Percentiles rank a stretch among this genome's conserved stretches.
Conservation (phyloP, 257 asterid species). For the Jaltomata sinuosa region DNA sequence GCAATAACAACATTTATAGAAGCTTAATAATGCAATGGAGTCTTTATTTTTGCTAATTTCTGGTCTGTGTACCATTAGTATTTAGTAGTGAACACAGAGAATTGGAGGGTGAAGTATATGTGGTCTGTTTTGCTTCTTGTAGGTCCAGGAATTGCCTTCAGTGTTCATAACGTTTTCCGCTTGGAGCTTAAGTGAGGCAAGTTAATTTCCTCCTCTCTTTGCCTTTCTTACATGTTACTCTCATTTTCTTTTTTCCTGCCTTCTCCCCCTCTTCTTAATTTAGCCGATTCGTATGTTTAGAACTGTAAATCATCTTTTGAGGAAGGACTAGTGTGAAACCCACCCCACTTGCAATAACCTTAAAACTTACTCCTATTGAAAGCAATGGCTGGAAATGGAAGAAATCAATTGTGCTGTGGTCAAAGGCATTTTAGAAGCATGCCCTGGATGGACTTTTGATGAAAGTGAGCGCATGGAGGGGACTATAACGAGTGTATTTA, state of each 20-base stretch:
- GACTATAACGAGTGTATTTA: background rate
- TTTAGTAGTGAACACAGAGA: background rate
- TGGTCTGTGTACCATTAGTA: background rate
- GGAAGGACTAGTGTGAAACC: background rate
- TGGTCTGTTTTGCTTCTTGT: background rate
- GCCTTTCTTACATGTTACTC: background rate
- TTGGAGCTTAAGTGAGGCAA: slow-evolving; percentile 88
- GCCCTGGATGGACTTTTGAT: background rate
- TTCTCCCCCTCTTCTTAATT: background rate
- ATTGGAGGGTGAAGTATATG: background rate
- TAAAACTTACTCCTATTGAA: background rate
- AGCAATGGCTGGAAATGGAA: background rate
- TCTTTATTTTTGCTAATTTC: background rate
- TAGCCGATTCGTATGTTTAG: background rate
- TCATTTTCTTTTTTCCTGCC: background rate
- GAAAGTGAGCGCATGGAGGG: background rate
- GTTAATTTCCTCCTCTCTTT: slow-evolving; percentile 1
- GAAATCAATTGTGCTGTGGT: background rate
- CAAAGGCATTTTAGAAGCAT: background rate
- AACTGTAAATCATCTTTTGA: background rate
- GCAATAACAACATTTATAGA: background rate
- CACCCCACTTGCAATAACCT: background rate
- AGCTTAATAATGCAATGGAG: background rate
- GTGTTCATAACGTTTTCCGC: slow-evolving; percentile 68
- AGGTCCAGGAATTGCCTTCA: slow-evolving; percentile 74